A percentile compares a stretch with the other conserved stretches of the same genome.
phyloP scores from a whole-genome alignment of 2,329 filamentous ascomycete genomes.

The Fusarium falciforme region DNA sequence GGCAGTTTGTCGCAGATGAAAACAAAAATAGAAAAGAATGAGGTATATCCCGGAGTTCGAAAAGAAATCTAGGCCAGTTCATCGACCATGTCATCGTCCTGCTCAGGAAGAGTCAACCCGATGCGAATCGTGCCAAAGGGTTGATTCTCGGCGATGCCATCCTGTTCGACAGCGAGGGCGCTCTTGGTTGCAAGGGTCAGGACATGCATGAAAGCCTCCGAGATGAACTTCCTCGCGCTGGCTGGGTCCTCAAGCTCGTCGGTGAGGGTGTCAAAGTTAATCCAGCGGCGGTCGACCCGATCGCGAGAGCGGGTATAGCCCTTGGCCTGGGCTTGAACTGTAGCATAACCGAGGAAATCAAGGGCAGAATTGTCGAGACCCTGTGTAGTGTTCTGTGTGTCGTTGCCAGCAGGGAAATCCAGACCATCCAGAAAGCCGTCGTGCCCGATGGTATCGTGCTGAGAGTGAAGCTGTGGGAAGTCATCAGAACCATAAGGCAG shows the following conservation, averaged over 20 bases:
- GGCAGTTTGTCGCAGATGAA: not conserved
- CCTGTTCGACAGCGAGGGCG: conserved; percentile 72
- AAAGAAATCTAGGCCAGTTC: conserved; percentile 28
- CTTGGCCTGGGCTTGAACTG: conserved; percentile 49
- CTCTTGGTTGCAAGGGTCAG: conserved; percentile 77
- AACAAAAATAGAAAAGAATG: conserved; percentile 8
- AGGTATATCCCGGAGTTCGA: not conserved
- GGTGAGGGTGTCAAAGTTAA: conserved; percentile 78
- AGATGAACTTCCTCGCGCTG: conserved; percentile 70
- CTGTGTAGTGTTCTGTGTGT: conserved; percentile 48
- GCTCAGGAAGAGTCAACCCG: conserved; percentile 48
- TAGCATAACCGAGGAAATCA: conserved; percentile 59
- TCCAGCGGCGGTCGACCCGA: conserved; percentile 53
- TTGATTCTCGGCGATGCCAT: conserved; percentile 48
- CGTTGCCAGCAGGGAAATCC: conserved; percentile 33
- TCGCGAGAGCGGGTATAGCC: conserved; percentile 49
- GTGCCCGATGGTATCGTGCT: conserved; percentile 48
- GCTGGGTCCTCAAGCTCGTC: conserved; percentile 72
- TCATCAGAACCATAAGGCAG: conserved; percentile 49
- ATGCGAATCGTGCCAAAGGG: conserved; percentile 62
- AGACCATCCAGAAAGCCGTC: conserved; percentile 31
- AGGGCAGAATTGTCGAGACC: conserved; percentile 58
- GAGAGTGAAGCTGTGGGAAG: conserved; percentile 42
- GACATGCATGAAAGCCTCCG: conserved; percentile 81
- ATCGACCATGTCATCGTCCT: conserved; percentile 33